Evolutionary conservation across 2,329 filamentous ascomycete species (phyloP).

Genomic region (Colletotrichum sansevieriae): DNA sequence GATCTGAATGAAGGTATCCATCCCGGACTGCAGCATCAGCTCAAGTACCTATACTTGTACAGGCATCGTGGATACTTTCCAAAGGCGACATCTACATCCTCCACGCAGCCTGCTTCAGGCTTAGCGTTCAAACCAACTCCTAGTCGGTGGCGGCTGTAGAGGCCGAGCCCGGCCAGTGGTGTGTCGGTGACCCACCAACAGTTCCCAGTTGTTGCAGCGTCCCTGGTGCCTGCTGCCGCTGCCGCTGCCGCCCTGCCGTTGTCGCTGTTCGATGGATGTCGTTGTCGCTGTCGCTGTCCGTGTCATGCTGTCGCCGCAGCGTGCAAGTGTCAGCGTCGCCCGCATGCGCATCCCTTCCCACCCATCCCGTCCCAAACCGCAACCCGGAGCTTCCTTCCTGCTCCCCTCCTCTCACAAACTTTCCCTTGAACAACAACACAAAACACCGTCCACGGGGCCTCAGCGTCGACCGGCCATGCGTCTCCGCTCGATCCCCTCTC

Average conservation of each 20-base stretch:
- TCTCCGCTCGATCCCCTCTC: constrained; percentile 32
- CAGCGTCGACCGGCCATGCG: constrained; percentile 36
- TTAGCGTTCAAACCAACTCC: constrained; percentile 1
- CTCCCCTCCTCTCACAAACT: constrained; percentile 27
- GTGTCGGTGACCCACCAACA: no score
- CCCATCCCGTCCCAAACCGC: constrained; percentile 27
- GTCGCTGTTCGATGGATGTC: not conserved
- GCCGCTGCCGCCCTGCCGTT: constrained; percentile 23
- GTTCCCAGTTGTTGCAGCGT: constrained; percentile 8
- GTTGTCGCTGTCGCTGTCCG: constrained; percentile 11
- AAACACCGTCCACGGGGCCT: constrained; percentile 39
- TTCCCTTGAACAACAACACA: constrained; percentile 30
- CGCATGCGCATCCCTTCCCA: constrained; percentile 18
- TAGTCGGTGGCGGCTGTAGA: constrained; percentile 18
- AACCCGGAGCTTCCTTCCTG: constrained; percentile 37
- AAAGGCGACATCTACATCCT: constrained; percentile 9
- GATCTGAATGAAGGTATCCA: not conserved
- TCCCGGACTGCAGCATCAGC: no score
- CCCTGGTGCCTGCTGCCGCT: constrained; percentile 29
- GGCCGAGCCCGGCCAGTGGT: constrained; percentile 20
- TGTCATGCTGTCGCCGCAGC: constrained; percentile 13
- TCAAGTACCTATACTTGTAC: constrained; percentile 4
- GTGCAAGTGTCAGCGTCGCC: constrained; percentile 13
- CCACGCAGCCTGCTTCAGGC: constrained; percentile 1
- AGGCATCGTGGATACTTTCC: not conserved